Evolutionary conservation across 257 asterid species (phyloP), one percentile per base, ranked within the genome.

Genomic region (Solanum dulcamara): DNA sequence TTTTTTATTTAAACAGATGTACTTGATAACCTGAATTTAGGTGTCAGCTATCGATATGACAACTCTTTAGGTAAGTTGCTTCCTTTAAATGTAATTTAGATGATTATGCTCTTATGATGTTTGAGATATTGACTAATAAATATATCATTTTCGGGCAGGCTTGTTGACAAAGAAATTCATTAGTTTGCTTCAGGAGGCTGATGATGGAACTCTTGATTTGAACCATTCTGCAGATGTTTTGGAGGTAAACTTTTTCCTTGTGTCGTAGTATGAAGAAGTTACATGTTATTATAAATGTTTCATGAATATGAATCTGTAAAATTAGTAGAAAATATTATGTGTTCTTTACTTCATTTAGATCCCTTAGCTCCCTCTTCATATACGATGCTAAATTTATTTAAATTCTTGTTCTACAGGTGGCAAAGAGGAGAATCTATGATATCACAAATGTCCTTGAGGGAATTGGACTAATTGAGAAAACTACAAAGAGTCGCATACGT

Each of bases 381-480:
- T 4, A 38, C 2, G 84, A 46, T 77, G 33, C 44, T 46, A 77
- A 62, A 77, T 80, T 50, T 15, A 77, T 71, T 60, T 15, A 60
- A 57, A 38, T 50, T 26, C 84, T 85, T 72, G 51, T 40, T 67
- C 51, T 82, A 67, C 92, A 95, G 98, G 98, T 94, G 68, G 98
- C 91, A 86, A 95, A 95, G 89, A 94, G 98, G 91, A 92, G 98
- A 88, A 93, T 95, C 85, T 95, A 95, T 64, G 98, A 94, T 81
- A 95, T 95, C 67, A 95, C 98, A 33, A 95, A 95, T 90, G 98
- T 95, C 84, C 97, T 95, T 80, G 98, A 95, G 90, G 98, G 98
- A 86, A 89, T 95, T 12, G 94, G 94, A 44, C 88, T 95, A 85
- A 90, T 94, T 74, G 96, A 93, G 86, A 95, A 95, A 89, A 91